Percentiles rank a stretch among this genome's conserved stretches.
Evolutionary conservation across 108 stramenopile species (phyloP).

Genomic region (Schizochytrium sp.): DNA sequence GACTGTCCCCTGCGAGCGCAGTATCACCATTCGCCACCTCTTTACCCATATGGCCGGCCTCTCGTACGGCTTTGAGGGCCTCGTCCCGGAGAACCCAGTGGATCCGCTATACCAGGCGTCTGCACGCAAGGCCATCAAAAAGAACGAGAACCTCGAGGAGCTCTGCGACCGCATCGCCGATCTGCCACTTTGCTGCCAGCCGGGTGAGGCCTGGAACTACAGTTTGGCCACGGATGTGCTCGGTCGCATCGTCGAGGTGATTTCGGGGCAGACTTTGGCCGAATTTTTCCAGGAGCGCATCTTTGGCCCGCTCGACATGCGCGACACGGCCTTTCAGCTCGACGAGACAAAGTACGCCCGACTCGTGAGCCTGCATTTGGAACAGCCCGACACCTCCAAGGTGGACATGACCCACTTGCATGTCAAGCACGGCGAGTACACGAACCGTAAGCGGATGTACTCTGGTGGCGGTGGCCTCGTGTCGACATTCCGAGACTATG

Average conservation of each 20-base stretch:
- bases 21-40: neutral
- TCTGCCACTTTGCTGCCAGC: constrained; percentile 21
- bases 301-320: constrained; percentile 21
- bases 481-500: constrained; percentile 22
- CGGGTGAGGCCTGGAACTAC: constrained; percentile 20
- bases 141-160: neutral
- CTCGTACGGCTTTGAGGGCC: constrained; percentile 18
- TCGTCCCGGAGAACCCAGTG: neutral
- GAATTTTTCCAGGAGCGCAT: constrained; percentile 22
- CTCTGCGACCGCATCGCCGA: constrained; percentile 12
- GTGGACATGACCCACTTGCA: neutral
- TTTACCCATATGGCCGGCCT: constrained; percentile 28
- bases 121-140: neutral
- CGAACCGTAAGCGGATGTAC: neutral
- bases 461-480: constrained; percentile 24
- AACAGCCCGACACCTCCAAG: neutral
- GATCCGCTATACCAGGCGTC: neutral
- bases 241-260: constrained; percentile 22
- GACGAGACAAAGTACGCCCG: neutral
- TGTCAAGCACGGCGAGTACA: neutral
- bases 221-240: constrained; percentile 10
- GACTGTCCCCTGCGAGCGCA: neutral
- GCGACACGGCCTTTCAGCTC: constrained; percentile 21
- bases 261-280: constrained; percentile 2
- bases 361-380: constrained; percentile 16